Percentiles rank a stretch among this genome's conserved stretches.
phyloP scores from a whole-genome alignment of 1,284 basidiomycete species.

The Microbotryum intermedium region DNA sequence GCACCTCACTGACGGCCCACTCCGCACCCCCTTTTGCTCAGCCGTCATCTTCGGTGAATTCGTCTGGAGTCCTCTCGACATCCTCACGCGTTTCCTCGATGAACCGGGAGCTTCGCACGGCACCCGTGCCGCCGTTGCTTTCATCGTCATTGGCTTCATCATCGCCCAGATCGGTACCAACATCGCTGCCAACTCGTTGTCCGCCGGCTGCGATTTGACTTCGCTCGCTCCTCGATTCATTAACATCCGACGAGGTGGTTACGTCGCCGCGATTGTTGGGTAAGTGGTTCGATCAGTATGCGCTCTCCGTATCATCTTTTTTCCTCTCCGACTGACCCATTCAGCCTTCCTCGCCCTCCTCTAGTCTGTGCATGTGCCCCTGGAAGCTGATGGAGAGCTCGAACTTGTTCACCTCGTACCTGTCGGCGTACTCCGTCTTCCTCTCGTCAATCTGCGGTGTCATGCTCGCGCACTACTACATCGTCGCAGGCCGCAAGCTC shows the following conservation, averaged over 20 bases:
- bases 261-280: slow-evolving; percentile 65
- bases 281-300: slow-evolving; percentile 38
- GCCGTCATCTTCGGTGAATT: slow-evolving; percentile 64
- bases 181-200: slow-evolving; percentile 61
- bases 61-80: slow-evolving; percentile 70
- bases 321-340: background rate
- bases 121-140: slow-evolving; percentile 45
- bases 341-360: background rate
- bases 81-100: slow-evolving; percentile 60
- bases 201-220: slow-evolving; percentile 75
- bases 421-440: slow-evolving; percentile 75
- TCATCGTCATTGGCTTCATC: slow-evolving; percentile 66
- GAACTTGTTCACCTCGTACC: slow-evolving; percentile 70
- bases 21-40: slow-evolving; percentile 39
- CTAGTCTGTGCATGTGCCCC: slow-evolving; percentile 42
- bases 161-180: slow-evolving; percentile 54
- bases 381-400: slow-evolving; percentile 71
- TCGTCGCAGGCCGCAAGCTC: slow-evolving; percentile 64
- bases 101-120: slow-evolving; percentile 5
- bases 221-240: slow-evolving; percentile 70
- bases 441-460: slow-evolving; percentile 61
- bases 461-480: slow-evolving; percentile 68
- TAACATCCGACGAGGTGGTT: slow-evolving; percentile 75
- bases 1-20: background rate
- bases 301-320: background rate